Base-by-base conservation (phyloP, 768 basidiomycete genomes). In the Pluteus cervinus region DNA sequence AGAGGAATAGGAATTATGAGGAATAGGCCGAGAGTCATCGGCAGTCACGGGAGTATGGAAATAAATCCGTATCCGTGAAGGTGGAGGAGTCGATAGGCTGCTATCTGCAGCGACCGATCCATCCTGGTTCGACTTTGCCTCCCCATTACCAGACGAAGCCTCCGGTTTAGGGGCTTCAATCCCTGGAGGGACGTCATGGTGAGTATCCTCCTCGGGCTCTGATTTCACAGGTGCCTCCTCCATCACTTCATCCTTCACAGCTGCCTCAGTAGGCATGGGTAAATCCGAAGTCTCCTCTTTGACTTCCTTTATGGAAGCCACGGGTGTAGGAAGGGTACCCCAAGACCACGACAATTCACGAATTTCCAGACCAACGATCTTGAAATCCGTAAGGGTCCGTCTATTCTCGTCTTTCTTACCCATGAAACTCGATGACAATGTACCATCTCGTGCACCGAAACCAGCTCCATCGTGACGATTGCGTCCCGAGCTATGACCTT, bases 311-410 rank as follows among this genome's bases (percentile, higher is more conserved):
- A 42, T 42, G n/a, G n/a, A n/a, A 44, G 65, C 67, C 31, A 61
- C 44, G 34, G 49, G 40, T 24, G 53, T 49, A 22, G 75, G 76
- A 36, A 78, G 52, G 35, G 66, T 49, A 43, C 91, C 90, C 94
- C 94, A 97, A 34, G 68, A 73, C 94, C 94, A 97, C 48, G 65
- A 67, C 41, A 96, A 65, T 48, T 84, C 81, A 50, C 71, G 77
- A 48, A 96, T 84, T 56, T 87, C 80, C 49, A 97, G 70, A 18
- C 86, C 92, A 53, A 93, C 71, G 56, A 99, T 91, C 65, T 94
- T 89, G 76, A 99, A 99, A 65, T 98, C 94, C 24, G 92, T 97
- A 49, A 99, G 79, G 21, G 93, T 96, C 51, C 89, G 79, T 53
- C 83, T 77, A 56, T 85, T 84, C 60, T 90, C 87, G 55, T 88